Base-by-base conservation (phyloP, 1,139 yeast species). In the Debaryomycetaceae sp. region DNA sequence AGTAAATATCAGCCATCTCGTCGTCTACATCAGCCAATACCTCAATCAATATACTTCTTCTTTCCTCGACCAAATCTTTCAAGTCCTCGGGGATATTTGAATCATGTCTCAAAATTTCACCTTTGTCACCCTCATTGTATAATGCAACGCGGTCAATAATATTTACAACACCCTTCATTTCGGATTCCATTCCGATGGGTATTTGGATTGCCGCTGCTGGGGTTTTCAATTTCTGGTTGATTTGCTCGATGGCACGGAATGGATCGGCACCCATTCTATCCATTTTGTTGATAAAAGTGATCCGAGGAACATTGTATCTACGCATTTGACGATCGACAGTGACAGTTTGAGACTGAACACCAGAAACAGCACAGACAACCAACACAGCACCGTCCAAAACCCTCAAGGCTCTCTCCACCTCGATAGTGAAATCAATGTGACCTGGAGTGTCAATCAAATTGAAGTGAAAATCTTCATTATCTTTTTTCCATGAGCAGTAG, bases 201-300 rank as follows among this genome's bases (percentile, higher is more conserved):
- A 93, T 96, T 70, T 93, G 99, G 50, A 93, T 81, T 13, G 99
- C 97, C 49, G 99, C 99, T 50, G 99, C 98, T 27, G 97, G 90
- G 42, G 91, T 88, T 66, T 83, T 88, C 63, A 93, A 79, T 65
- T 93, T 93, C 45, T 72, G 59, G 70, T 91, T 89, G 54, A 93
- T 80, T 71, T 93, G 98, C 48, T 88, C 96, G 58, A 93, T 87
- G 44, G 96, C 97, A 55, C 80, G 81, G 84, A 95, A 93, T 22
- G 99, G 99, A 66, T 91, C 85, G 46, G 99, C 90, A 53, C 99
- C 99, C 97, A 93, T 89, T 64, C 99, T 83, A 69, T 93, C 99
- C 98, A 93, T 91, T 74, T 93, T 93, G 72, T 93, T 93, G 66
- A 93, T 87, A 59, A 93, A 95, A 9, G 99, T 93, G 46, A 95